Evolutionary conservation across 1,284 basidiomycete genomes (phyloP).

Genomic region (Cystobasidiaceae sp.): DNA sequence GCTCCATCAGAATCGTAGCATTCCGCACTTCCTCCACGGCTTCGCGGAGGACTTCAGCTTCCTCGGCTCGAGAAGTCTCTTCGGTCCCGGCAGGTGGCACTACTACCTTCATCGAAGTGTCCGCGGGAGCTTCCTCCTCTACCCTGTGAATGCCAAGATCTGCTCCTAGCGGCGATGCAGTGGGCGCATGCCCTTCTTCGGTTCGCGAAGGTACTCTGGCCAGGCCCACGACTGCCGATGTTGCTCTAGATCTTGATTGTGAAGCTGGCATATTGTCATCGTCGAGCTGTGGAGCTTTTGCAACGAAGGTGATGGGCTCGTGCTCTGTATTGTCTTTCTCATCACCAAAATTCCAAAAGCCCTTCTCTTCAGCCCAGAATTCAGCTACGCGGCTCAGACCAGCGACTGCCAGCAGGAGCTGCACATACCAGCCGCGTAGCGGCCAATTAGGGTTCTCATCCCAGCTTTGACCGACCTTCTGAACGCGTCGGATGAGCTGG

Average conservation of each 20-base stretch:
- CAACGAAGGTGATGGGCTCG: conserved; percentile 81
- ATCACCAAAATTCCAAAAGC: conserved; percentile 99
- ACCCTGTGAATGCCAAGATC: conserved; percentile 27
- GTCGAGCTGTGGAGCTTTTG: conserved; percentile 52
- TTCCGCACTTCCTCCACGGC: conserved; percentile 89
- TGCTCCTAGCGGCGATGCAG: conserved; percentile 17
- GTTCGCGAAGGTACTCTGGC: background rate
- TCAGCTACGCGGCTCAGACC: conserved; percentile 93
- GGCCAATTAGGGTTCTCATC: conserved; percentile 98
- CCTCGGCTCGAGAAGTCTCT: conserved; percentile 47
- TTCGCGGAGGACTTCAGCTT: conserved; percentile 70
- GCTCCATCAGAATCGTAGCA: conserved; percentile 91
- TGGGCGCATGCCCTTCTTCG: background rate
- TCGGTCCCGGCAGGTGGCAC: background rate
- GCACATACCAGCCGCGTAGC: conserved; percentile 96
- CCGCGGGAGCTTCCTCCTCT: conserved; percentile 9
- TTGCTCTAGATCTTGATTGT: conserved; percentile 1
- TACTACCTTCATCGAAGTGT: conserved; percentile 6
- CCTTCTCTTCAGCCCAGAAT: conserved; percentile 99
- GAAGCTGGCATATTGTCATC: conserved; percentile 9
- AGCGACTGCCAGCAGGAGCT: conserved; percentile 91
- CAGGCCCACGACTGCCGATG: background rate
- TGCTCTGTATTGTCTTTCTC: conserved; percentile 61
- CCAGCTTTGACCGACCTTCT: conserved; percentile 88
- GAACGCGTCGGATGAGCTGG: conserved; percentile 79